Evolutionary conservation across 306 rosid genomes (phyloP).

Genomic region (Styphnolobium japonicum): DNA sequence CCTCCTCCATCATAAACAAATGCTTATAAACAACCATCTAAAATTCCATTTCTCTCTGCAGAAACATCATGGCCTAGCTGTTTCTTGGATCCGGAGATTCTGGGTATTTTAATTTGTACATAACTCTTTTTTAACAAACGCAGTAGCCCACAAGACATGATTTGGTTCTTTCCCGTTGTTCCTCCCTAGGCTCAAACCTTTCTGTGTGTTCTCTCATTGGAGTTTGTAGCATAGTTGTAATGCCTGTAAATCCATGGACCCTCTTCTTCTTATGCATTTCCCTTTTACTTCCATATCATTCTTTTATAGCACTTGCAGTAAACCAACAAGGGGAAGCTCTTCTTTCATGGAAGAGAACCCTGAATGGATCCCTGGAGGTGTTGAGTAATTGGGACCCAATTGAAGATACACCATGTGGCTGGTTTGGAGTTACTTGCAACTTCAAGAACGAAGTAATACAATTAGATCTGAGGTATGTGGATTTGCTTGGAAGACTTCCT

Average conservation of each 20-base stretch:
- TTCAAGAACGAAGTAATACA: slow-evolving; percentile 44
- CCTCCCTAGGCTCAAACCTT: slow-evolving; percentile 77
- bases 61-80: slow-evolving; percentile 88
- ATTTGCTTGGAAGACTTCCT: slow-evolving; percentile 69
- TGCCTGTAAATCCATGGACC: slow-evolving; percentile 88
- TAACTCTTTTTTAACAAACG: slow-evolving; percentile 21
- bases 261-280: slow-evolving; percentile 46
- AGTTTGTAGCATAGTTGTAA: slow-evolving; percentile 65
- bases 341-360: slow-evolving; percentile 77
- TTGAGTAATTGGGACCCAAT: slow-evolving; percentile 61
- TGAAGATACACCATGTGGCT: slow-evolving; percentile 68
- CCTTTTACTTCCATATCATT: slow-evolving; percentile 34
- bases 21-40: slow-evolving; percentile 51
- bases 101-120: slow-evolving; percentile 45
- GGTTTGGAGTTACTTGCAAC: slow-evolving; percentile 84
- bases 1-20: slow-evolving; percentile 53
- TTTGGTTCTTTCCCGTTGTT: slow-evolving; percentile 69
- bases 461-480: slow-evolving; percentile 60
- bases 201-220: slow-evolving; percentile 44
- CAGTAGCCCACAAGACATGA: slow-evolving; percentile 80
- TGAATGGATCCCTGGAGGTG: slow-evolving; percentile 52
- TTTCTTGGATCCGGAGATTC: slow-evolving; percentile 96
- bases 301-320: slow-evolving; percentile 41
- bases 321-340: slow-evolving; percentile 81
- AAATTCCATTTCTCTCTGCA: slow-evolving; percentile 62